These are phyloP conservation scores for Graphiopsis chlorocephala DNA, from an alignment of 2,329 filamentous ascomycete genomes.

Conservation along the genomic window DNA sequence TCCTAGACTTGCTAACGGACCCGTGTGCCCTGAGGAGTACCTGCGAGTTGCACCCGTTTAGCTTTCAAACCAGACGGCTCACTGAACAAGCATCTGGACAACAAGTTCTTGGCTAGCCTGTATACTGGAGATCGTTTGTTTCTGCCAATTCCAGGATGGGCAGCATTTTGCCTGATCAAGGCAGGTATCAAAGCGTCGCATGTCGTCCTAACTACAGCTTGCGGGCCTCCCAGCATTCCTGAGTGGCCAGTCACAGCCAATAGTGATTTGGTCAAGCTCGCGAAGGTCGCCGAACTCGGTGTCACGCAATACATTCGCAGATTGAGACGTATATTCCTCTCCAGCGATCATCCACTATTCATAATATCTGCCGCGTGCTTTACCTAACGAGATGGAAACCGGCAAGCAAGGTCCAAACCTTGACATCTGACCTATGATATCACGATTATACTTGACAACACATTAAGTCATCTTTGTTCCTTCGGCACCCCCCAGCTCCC, in stretches of 20 bases:
- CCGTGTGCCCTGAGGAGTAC: not conserved
- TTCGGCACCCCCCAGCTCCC: constrained; percentile 49
- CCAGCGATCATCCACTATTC: not conserved
- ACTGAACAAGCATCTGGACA: not conserved
- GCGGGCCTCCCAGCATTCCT: not conserved
- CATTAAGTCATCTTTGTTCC: not conserved
- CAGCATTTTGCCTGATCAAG: not conserved
- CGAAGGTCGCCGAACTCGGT: not conserved
- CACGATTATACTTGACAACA: not conserved
- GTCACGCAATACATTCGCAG: not conserved
- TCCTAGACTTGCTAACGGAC: not conserved
- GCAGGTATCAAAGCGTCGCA: not conserved
- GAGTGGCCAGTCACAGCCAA: not conserved
- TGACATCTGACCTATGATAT: not conserved
- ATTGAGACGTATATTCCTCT: not conserved
- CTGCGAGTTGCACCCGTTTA: not conserved
- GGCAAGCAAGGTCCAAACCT: not conserved
- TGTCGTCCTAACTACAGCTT: not conserved
- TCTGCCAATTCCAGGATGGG: not conserved
- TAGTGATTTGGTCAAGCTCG: not conserved
- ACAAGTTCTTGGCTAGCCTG: not conserved
- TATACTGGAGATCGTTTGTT: not conserved
- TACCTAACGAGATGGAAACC: not conserved
- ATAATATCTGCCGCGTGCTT: not conserved
- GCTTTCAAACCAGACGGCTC: not conserved